Evolutionary conservation across 2,329 filamentous ascomycete genomes (phyloP), one percentile per base, ranked within the genome.

Genomic region (Thermothelomyces thermophilus): DNA sequence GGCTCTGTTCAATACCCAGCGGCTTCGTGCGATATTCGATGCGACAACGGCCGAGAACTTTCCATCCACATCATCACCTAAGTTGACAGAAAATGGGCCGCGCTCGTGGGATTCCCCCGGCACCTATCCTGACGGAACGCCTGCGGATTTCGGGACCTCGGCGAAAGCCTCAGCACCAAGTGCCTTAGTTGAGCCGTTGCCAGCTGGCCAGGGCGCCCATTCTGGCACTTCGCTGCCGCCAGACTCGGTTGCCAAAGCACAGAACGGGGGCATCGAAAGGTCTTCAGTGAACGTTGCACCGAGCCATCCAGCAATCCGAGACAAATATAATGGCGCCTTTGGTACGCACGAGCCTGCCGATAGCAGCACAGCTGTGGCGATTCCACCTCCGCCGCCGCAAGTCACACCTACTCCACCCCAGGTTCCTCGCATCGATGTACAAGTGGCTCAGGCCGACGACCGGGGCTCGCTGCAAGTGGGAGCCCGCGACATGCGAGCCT

Each of bases 1-100:
- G 55, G 64, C 71, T 43, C 68, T 71, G 50, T 69, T 74, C 31
- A 70, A 76, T 52, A 63, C 63, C 14, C 71, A 69, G 55, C 67
- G 67, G 13, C 37, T 50, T 4, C 46, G 22, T n/a, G 41, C 28
- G 22, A 40, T 17, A 14, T 46, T 34, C 20, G 46, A 48, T 17
- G 33, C 39, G 5, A 16, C 35, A 19, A n/a, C 43, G 6, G n/a
- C n/a, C 34, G 52, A 53, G 19, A 44, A 39, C 16, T 10, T 9
- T n/a, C n/a, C 33, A 13, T 9, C 17, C 31, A 11, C 34, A 14
- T 16, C 41, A 14, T n/a, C 47, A 10, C 46, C 24, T 7, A 17
- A 41, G 22, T 16, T 30, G 35, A 46, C 9, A 7, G 40, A 17
- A 22, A 42, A 44, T n/a, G 41, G 34, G 13, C n/a, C 37, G 8